phyloP scores from a whole-genome alignment of 176 grass and related monocot species.

The Eragrostis curvula region DNA sequence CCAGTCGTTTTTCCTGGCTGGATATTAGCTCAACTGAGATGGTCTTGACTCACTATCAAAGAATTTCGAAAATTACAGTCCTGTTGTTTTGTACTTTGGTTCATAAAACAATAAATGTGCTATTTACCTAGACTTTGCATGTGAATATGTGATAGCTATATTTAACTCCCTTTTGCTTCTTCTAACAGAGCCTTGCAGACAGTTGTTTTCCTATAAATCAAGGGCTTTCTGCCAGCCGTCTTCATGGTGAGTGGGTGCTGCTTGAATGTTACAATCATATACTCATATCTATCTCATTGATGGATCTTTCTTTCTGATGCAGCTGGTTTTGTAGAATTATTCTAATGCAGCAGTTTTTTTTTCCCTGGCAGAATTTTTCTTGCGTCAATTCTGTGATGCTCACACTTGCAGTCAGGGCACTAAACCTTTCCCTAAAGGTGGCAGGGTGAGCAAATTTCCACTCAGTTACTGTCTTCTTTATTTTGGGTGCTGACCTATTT shows the following conservation, averaged over 20 bases:
- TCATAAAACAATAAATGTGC: constrained; percentile 26
- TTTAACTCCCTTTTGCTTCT: constrained; percentile 34
- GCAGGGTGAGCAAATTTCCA: constrained; percentile 67
- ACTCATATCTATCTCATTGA: constrained; percentile 9
- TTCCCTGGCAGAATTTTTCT: constrained; percentile 80
- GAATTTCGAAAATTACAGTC: background rate
- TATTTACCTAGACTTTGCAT: constrained; percentile 30
- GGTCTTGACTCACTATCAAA: background rate
- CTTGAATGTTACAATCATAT: constrained; percentile 25
- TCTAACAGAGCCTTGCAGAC: constrained; percentile 81
- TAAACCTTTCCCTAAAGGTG: constrained; percentile 91
- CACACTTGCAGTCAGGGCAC: constrained; percentile 64
- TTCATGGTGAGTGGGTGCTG: constrained; percentile 73
- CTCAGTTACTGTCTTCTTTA: background rate
- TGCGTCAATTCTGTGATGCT: constrained; percentile 95
- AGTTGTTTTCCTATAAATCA: constrained; percentile 95
- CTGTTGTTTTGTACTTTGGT: background rate
- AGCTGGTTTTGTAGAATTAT: constrained; percentile 62
- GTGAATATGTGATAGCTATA: constrained; percentile 1
- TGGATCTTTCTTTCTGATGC: constrained; percentile 35
- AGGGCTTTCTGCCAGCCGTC: constrained; percentile 68
- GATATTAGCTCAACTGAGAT: constrained; percentile 3
- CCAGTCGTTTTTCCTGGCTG: background rate
- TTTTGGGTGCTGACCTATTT: constrained; percentile 10
- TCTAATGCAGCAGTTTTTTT: constrained; percentile 33